phyloP scores from a whole-genome alignment of 495 filamentous ascomycete genomes.

The Lophiostoma macrostomum region DNA sequence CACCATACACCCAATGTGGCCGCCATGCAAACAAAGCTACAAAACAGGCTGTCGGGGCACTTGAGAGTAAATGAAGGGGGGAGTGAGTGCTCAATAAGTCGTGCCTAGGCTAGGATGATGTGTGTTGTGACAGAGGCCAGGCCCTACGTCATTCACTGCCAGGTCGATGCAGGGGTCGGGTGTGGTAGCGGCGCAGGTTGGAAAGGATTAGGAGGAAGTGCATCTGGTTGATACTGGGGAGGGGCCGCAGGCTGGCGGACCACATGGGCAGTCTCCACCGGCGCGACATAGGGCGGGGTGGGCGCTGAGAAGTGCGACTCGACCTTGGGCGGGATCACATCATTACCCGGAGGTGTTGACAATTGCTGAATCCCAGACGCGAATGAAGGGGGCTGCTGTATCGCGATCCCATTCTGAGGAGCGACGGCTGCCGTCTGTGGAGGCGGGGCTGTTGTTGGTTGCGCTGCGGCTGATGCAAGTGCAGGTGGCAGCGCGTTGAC shows the following conservation, averaged over 20 bases:
- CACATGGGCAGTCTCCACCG: slow-evolving; percentile 3
- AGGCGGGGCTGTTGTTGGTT: not conserved
- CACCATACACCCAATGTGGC: too few relatives aligned
- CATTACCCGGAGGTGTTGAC: slow-evolving; percentile 1
- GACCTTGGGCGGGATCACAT: not conserved
- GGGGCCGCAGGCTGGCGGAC: slow-evolving; percentile 5
- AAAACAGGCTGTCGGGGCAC: not conserved
- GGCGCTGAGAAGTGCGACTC: slow-evolving; percentile 13
- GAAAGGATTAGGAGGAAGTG: not conserved
- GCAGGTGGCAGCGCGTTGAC: not conserved
- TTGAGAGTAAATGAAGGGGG: not conserved
- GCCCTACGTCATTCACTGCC: slow-evolving; percentile 1
- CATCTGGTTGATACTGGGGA: not conserved
- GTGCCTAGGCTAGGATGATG: not conserved
- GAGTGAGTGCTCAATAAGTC: not conserved
- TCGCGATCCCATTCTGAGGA: slow-evolving; percentile 2
- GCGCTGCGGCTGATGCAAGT: not conserved
- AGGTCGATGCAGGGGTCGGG: slow-evolving; percentile 2
- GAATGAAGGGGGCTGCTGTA: not conserved
- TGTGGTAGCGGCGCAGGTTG: not conserved
- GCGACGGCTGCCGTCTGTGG: not conserved
- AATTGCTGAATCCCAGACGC: not conserved
- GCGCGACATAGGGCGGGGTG: slow-evolving; percentile 17
- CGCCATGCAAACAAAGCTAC: not conserved
- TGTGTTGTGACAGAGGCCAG: not conserved